Evolutionary conservation across 257 asterid species (phyloP), one percentile per base, ranked within the genome.

Genomic region (Oldenlandia corymbosa): DNA sequence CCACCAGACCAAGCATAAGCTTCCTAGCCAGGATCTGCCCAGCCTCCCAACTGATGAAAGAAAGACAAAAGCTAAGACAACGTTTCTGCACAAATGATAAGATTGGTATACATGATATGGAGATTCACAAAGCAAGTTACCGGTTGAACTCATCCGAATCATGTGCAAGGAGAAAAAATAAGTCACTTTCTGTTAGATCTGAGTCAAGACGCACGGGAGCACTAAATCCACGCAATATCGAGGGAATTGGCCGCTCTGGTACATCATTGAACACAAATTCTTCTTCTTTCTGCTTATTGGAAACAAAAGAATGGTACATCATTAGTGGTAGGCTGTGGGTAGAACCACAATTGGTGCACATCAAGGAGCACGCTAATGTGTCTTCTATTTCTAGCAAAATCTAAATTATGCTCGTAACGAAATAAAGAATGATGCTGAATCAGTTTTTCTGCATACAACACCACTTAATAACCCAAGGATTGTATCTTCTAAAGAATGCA

Each of bases 121-220:
- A 11, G 37, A 24, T 3, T 62, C 57, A 59, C 17, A 55, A 26
- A 39, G 36, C 62, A 80, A 46, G 75, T 81, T 79, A 88, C 96
- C 96, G 87, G 73, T 85, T 88, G 73, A 88, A 88, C 79, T 88
- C 96, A 66, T 88, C 92, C 27, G 92, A 80, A 78, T 88, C 95
- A 72, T 84, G 81, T 42, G 92, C 96, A 27, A 88, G 91, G 72
- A 88, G 95, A 79, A 88, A 82, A 65, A 78, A 80, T 26, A 88
- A 72, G 70, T 88, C 90, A n/a, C 51, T 75, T 14, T 82, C 92
- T 1, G 81, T 85, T 71, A 88, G 90, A 78, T 85, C 96, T 18
- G 95, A 78, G 51, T 85, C 85, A 68, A 88, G 72, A 12, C 91
- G 82, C 58, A 88, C 76, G 72, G 96, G 96, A 74, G 95, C 94